Evolutionary conservation across 1,139 yeast genomes (phyloP), one percentile per base, ranked within the genome.

Genomic region (Blastobotrys persicus): DNA sequence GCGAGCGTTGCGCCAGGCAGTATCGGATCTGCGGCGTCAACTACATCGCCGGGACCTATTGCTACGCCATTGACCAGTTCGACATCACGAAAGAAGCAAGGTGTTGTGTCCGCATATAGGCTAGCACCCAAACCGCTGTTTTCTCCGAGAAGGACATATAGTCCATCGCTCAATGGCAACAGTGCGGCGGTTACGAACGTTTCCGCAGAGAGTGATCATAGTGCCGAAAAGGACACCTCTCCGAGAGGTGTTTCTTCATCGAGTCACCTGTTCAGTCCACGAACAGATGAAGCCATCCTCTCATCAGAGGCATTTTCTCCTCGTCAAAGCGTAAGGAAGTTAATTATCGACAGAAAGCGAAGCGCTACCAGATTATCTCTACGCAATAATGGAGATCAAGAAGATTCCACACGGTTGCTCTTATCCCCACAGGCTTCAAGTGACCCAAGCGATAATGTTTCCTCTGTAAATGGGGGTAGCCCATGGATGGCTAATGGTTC

Each of bases 301-400:
- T 73, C 85, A 2, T 79, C 88, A n/a, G 86, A 81, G 48, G 81
- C 86, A 4, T 86, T 86, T 64, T 77, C 85, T 2, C 89, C 89
- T 23, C 78, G 80, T 46, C 71, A 74, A 37, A 78, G 77, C 50
- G 75, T 81, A 54, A 79, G 81, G 45, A 77, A 78, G 52, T 71
- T 85, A 49, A 75, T 81, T 5, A 76, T 84, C 53, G 81, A 80
- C 50, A 77, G 77, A 13, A 62, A 63, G 60, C 72, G 59, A 13
- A 41, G 42, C 32, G 35, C 20, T 40, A 18, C 18, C 13, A 19
- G 38, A n/a, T 31, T 33, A 32, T 31, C 38, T 17, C 39, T 28
- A 41, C 31, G 38, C 26, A 37, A 44, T 28, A 44, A 40, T 46
- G 33, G 42, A 43, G 41, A 37, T 4, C 38, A 43, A 26, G 44